Conservation (phyloP, 192 early-diverging fungal species). For the Gonapodya prolifera region DNA sequence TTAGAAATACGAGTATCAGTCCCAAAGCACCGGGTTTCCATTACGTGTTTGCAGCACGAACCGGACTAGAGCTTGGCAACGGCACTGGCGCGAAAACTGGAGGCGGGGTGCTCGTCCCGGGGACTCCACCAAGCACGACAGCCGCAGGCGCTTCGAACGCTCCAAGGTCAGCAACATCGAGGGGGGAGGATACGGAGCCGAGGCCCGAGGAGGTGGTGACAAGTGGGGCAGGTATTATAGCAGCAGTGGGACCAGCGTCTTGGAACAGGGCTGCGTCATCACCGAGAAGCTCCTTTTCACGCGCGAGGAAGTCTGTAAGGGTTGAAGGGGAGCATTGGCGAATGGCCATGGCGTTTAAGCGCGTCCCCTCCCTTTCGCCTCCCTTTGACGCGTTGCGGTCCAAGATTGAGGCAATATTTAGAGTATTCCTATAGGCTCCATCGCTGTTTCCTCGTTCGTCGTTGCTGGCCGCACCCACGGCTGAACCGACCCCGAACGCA, state of each 20-base stretch:
- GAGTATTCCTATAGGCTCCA: too few species aligned
- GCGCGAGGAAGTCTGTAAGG: slow-evolving; percentile 3
- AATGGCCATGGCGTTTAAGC: too few species aligned
- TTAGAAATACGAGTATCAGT: not conserved
- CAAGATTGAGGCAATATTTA: too few species aligned
- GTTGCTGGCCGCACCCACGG: too few species aligned
- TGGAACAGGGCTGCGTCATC: slow-evolving; percentile 3
- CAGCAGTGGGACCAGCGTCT: not conserved
- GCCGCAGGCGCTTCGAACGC: not conserved
- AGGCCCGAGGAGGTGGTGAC: not conserved
- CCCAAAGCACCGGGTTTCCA: too few species aligned
- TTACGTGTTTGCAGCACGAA: not conserved
- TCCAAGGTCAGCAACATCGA: not conserved
- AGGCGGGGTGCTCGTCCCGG: not conserved
- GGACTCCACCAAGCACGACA: not conserved
- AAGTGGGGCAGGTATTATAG: not conserved
- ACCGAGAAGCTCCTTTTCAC: slow-evolving; percentile 4
- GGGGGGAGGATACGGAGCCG: not conserved
- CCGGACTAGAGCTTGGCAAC: not conserved
- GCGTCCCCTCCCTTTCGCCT: too few species aligned
- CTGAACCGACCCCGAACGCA: too few species aligned
- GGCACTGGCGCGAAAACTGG: not conserved
- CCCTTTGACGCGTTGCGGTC: too few species aligned
- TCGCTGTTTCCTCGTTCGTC: too few species aligned
- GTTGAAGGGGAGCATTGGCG: not conserved